Evolutionary conservation across 2,329 filamentous ascomycete genomes (phyloP), one percentile per base, ranked within the genome.

Genomic region (Ceratocystis albifundus): DNA sequence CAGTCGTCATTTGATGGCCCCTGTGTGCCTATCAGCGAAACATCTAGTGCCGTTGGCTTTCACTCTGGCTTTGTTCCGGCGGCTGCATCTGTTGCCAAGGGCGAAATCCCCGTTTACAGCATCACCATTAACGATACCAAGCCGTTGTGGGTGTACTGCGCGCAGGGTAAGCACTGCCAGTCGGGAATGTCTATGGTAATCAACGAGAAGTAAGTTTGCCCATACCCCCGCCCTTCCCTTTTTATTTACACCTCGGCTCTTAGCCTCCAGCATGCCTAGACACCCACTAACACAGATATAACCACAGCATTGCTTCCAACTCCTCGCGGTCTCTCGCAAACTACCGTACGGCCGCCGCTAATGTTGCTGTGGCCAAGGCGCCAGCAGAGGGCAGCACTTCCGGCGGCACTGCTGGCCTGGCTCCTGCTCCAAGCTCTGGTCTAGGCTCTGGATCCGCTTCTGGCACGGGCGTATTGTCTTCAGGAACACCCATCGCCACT

Each of bases 81-180:
- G 53, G 79, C 79, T 2, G 82, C 84, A 67, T 78, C 77, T 69
- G 72, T 75, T 25, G 71, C 75, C 68, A 77, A 74, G 71, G 79
- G 78, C 70, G 76, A 78, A 73, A 80, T 85, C 68, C 83, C 88
- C 32, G 86, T 86, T 65, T 94, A 86, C 76, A 90, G 86, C 67
- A 78, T 93, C 72, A 80, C 80, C 74, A 77, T 94, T 74, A 86
- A 85, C 72, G 80, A 84, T 74, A 83, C 80, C 57, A 86, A 81
- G 66, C 89, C 89, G 36, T 79, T 92, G 70, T 94, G 89, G 88
- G 77, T 89, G 70, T 93, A 88, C 80, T 93, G 89, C 77, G 85
- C 84, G 36, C 86, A 90, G 75, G 84, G 74, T 59, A 83, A 80
- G 72, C 89, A 94, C 77, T 94, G 89, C 76, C 83, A 90, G 75